Conservation (phyloP, 225 moss, liverwort and hornwort species). For the Asterella californica region DNA sequence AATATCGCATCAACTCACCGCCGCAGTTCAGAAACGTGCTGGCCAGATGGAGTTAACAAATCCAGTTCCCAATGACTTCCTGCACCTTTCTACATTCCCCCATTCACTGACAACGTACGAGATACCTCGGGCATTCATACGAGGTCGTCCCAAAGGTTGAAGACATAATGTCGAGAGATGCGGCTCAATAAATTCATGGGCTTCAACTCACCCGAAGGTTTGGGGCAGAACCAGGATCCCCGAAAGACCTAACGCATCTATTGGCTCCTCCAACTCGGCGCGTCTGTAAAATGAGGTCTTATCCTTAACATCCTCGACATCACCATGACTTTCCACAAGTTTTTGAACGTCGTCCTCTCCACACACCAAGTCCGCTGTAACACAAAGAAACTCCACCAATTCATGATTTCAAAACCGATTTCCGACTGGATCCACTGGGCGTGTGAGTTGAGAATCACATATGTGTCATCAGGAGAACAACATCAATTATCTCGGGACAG, state of each 20-base stretch:
- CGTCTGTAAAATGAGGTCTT: slow-evolving; percentile 68
- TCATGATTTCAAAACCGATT: not conserved
- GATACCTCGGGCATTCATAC: not conserved
- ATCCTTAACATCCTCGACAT: slow-evolving; percentile 49
- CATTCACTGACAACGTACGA: not conserved
- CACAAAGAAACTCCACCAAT: not conserved
- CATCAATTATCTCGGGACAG: too few species aligned
- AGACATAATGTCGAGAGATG: not conserved
- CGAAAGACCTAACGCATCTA: slow-evolving; percentile 87
- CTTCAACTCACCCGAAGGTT: slow-evolving; percentile 75
- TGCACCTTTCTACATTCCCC: not conserved
- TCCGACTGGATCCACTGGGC: not conserved
- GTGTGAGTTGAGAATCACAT: not conserved
- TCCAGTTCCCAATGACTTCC: not conserved
- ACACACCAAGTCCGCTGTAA: slow-evolving; percentile 76
- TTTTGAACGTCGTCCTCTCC: slow-evolving; percentile 68
- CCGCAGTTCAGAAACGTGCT: not conserved
- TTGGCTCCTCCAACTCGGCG: slow-evolving; percentile 74
- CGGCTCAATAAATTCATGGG: not conserved
- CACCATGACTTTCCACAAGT: slow-evolving; percentile 35
- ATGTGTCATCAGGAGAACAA: not conserved
- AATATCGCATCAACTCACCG: not conserved
- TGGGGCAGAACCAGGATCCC: slow-evolving; percentile 94
- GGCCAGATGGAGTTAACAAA: not conserved
- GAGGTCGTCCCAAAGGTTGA: not conserved